Conservation (phyloP, 2,329 filamentous ascomycete genomes). For the Colletotrichum incanum region DNA sequence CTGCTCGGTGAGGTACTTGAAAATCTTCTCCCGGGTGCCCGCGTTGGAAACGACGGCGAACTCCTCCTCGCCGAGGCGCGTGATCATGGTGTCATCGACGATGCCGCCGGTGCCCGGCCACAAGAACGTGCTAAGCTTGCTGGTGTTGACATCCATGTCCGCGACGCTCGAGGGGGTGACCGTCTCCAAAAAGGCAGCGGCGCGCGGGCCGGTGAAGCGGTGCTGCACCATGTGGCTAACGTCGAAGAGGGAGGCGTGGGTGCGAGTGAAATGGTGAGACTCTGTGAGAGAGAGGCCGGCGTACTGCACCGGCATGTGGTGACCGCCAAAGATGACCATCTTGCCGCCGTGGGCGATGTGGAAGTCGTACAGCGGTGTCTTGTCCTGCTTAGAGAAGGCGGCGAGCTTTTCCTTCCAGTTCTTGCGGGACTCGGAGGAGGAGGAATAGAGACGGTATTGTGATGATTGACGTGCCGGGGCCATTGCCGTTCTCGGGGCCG, state of each 20-base stretch:
- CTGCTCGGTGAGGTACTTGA: constrained; percentile 81
- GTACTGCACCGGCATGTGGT: constrained; percentile 94
- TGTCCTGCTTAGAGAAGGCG: constrained; percentile 59
- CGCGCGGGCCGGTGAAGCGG: constrained; percentile 84
- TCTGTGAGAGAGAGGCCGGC: constrained; percentile 81
- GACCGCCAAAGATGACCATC: constrained; percentile 97
- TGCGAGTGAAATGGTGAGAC: constrained; percentile 91
- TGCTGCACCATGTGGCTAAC: constrained; percentile 98
- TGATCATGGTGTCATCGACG: constrained; percentile 94
- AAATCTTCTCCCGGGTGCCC: constrained; percentile 90
- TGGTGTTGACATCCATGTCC: constrained; percentile 76
- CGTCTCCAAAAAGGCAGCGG: constrained; percentile 84
- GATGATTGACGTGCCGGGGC: neutral
- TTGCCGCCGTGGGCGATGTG: constrained; percentile 86
- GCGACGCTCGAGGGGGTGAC: constrained; percentile 85
- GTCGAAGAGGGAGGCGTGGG: constrained; percentile 92
- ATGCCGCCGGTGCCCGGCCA: constrained; percentile 89
- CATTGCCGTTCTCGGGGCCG: constrained; percentile 21
- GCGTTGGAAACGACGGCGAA: constrained; percentile 98
- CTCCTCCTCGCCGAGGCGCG: constrained; percentile 78
- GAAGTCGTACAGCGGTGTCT: constrained; percentile 84
- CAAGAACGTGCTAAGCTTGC: constrained; percentile 88
- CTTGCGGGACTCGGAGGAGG: constrained; percentile 30
- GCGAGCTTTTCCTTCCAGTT: constrained; percentile 45
- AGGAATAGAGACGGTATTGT: constrained; percentile 30